A percentile compares a stretch with the other conserved stretches of the same genome.
Evolutionary conservation across 176 grass and related monocot genomes (phyloP).

Genomic region (Eremochloa ophiuroides): DNA sequence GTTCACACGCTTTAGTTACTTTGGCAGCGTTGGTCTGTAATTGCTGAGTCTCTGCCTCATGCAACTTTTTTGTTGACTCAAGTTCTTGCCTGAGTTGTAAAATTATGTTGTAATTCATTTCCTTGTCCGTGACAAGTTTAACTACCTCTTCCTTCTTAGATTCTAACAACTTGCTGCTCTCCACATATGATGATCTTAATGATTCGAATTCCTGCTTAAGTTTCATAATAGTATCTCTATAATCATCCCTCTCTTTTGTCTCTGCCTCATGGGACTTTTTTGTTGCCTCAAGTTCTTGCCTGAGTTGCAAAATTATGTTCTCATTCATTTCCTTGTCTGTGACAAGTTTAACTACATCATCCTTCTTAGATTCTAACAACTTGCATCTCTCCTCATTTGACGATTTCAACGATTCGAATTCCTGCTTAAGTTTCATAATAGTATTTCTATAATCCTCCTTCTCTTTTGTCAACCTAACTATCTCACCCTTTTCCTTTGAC

Average conservation of each 20-base stretch:
- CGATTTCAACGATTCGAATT: conserved; percentile 47
- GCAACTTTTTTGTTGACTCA: conserved; percentile 27
- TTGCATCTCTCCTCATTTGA: conserved; percentile 39
- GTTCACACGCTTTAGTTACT: conserved; percentile 42
- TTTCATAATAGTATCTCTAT: conserved; percentile 46
- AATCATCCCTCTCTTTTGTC: conserved; percentile 34
- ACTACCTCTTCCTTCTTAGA: conserved; percentile 39
- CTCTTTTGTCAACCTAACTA: conserved; percentile 64
- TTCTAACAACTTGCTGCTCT: conserved; percentile 44
- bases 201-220: conserved; percentile 54
- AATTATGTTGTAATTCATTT: conserved; percentile 31
- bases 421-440: conserved; percentile 59
- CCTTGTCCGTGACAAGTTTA: conserved; percentile 39
- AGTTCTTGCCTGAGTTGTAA: conserved; percentile 45
- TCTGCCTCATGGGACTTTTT: conserved; percentile 26
- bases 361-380: conserved; percentile 44
- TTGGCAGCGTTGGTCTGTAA: conserved; percentile 39
- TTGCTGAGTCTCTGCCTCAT: conserved; percentile 32
- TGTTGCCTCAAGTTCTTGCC: conserved; percentile 34
- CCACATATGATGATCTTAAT: conserved; percentile 41
- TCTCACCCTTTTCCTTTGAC: conserved; percentile 35
- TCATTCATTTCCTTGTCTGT: conserved; percentile 38
- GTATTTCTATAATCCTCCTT: conserved; percentile 51
- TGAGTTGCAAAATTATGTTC: conserved; percentile 39
- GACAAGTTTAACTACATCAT: conserved; percentile 31